Evolutionary conservation across 306 rosid genomes (phyloP), one percentile per base, ranked within the genome.

Genomic region (Rosa rugosa): DNA sequence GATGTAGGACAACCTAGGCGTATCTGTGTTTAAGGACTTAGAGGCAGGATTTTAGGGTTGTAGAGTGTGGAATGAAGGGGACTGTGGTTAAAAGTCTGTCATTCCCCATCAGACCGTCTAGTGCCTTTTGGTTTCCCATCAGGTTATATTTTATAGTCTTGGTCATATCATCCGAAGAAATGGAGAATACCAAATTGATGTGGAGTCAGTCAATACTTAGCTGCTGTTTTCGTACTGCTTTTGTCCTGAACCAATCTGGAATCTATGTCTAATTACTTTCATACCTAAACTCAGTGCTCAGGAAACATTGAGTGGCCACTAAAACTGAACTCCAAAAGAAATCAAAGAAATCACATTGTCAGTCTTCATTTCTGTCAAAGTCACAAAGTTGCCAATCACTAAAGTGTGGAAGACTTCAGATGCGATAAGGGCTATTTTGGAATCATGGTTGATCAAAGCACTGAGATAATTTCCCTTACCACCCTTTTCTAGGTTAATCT

Each of bases 21-120:
- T 57, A 57, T 57, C 63, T 57, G 63, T 57, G 31, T 22, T n/a
- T 57, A 57, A 57, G 63, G 63, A 57, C 31, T n/a, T 57, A n/a
- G 13, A 9, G 31, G 31, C 11, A n/a, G 31, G 27, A 6, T 20
- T n/a, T 20, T 54, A 54, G 62, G 27, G 8, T 14, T 18, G 18
- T 6, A 51, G 18, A 17, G 9, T 51, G 59, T 18, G 59, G n/a
- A 51, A 6, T 11, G 59, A 51, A 18, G 22, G 20, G 59, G 59
- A 50, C 56, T 50, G 46, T 44, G n/a, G 6, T 5, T 17, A 51
- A 51, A 51, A 17, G 22, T 12, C 6, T 14, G 1, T 16, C 16
- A 16, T 50, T 13, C 6, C 60, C 60, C 25, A 54, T 54, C 10
- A 18, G 9, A 54, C 60, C 0, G 23, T 54, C 25, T 9, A 45